Evolutionary conservation across 345 rosid species (phyloP), one percentile per base, ranked within the genome.

Genomic region (Barbarea vulgaris): DNA sequence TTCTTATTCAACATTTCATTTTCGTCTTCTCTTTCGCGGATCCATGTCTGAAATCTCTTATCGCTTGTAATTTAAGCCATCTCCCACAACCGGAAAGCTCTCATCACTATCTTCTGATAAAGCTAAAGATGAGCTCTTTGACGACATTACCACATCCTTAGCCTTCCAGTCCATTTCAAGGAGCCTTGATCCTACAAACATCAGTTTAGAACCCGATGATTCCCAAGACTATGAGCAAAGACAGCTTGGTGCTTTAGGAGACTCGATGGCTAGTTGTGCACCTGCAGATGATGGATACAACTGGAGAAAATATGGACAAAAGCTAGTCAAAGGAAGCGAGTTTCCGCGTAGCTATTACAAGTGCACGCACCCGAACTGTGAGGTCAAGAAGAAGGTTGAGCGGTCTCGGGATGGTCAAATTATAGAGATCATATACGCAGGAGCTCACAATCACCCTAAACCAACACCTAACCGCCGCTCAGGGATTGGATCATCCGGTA

Each of bases 271-370:
- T 67, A 74, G 79, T 60, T 84, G 83, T 62, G 84, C 82, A 9
- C 88, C 86, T 17, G 82, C 89, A 4, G 93, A 93, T 42, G 97
- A 93, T 78, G 98, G 97, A 71, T 93, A 84, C 77, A 93, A 93
- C 69, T 93, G 97, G 97, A 85, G 97, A 81, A 93, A 93, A 76
- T 93, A 93, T 36, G 98, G 98, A 44, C 98, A 93, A 73, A 93
- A 93, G 78, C 97, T 89, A 81, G 97, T 93, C 14, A 93, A 91
- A 75, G 98, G 98, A 19, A 88, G 98, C 9, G 97, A 93, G 82
- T 91, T 88, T 77, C 98, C 96, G 0, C 89, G 98, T 25, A 93
- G 98, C 81, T 93, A 93, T 79, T 93, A 91, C 88, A 93, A 91
- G 79, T 93, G 98, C 76, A 91, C 98, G 1, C 88, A 93, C 78